Evolutionary conservation across 495 filamentous ascomycete species (phyloP).

Genomic region (Penicillium herquei): DNA sequence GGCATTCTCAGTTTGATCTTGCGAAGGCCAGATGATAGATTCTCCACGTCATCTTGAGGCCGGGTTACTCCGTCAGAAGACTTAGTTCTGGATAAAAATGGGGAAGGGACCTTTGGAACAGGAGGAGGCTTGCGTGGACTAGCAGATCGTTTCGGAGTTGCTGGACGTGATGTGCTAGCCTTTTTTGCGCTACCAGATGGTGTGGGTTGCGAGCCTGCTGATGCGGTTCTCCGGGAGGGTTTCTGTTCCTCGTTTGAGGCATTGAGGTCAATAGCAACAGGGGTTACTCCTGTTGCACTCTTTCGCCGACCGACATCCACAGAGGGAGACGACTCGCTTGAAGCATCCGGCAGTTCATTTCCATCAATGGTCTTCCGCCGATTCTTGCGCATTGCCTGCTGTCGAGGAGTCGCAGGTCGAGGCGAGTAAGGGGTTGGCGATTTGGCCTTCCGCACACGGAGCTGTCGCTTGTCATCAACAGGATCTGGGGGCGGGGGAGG

Average conservation of each 20-base stretch:
- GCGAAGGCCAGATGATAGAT: constrained; percentile 64
- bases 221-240: constrained; percentile 17
- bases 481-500: constrained; percentile 34
- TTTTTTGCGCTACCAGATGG: constrained; percentile 30
- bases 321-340: constrained; percentile 41
- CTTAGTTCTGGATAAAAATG: constrained; percentile 18
- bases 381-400: constrained; percentile 45
- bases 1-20: constrained; percentile 75
- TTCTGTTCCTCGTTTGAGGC: not conserved
- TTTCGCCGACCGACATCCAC: constrained; percentile 37
- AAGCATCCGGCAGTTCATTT: constrained; percentile 37
- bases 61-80: constrained; percentile 10
- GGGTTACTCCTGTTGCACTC: constrained; percentile 24
- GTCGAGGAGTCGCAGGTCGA: constrained; percentile 47
- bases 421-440: constrained; percentile 39
- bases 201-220: not conserved
- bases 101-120: constrained; percentile 43
- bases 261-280: constrained; percentile 7
- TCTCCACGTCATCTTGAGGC: constrained; percentile 50
- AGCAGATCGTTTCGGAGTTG: constrained; percentile 45
- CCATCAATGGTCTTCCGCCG: constrained; percentile 67
- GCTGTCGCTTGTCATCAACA: constrained; percentile 61
- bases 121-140: constrained; percentile 45
- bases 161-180: constrained; percentile 40
- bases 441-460: constrained; percentile 69